These are phyloP conservation scores for Aspergillus fumigatus DNA, from an alignment of 2,329 filamentous ascomycete genomes.

Conservation along the genomic window DNA sequence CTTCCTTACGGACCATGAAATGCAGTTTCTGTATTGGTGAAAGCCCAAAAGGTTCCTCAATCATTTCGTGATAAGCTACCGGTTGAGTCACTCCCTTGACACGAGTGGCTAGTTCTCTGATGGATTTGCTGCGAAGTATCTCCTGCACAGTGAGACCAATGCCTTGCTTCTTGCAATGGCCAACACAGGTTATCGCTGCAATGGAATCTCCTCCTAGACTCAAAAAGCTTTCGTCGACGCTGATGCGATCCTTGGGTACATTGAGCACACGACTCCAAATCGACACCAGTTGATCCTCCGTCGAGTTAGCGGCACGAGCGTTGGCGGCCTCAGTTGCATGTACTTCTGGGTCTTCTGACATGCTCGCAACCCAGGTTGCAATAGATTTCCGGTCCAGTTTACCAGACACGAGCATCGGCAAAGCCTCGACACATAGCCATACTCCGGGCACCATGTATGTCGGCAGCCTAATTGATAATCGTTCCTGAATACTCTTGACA, in stretches of 20 bases:
- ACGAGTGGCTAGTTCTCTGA: conserved; percentile 32
- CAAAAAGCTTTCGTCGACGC: conserved; percentile 38
- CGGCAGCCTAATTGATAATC: conserved; percentile 33
- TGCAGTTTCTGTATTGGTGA: conserved; percentile 39
- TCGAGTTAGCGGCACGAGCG: conserved; percentile 18
- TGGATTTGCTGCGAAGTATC: conserved; percentile 45
- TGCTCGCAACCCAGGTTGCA: conserved; percentile 29
- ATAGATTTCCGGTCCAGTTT: conserved; percentile 44
- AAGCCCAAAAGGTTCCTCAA: conserved; percentile 29
- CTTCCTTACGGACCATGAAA: conserved; percentile 30
- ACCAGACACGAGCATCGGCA: conserved; percentile 43
- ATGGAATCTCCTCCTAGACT: conserved; percentile 48
- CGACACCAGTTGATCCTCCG: conserved; percentile 27
- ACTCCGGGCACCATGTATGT: conserved; percentile 46
- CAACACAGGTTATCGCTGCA: conserved; percentile 48
- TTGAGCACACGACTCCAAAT: conserved; percentile 40
- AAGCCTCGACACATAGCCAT: conserved; percentile 42
- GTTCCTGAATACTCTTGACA: conserved; percentile 25
- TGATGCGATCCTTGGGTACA: conserved; percentile 29
- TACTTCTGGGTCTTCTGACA: conserved; percentile 25
- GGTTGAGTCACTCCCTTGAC: conserved; percentile 28
- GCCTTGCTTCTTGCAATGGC: conserved; percentile 43
- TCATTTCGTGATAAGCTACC: conserved; percentile 30
- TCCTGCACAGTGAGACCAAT: conserved; percentile 46
- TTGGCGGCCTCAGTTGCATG: conserved; percentile 2